Base-by-base conservation (phyloP, 345 rosid species). In the Barbarea vulgaris region DNA sequence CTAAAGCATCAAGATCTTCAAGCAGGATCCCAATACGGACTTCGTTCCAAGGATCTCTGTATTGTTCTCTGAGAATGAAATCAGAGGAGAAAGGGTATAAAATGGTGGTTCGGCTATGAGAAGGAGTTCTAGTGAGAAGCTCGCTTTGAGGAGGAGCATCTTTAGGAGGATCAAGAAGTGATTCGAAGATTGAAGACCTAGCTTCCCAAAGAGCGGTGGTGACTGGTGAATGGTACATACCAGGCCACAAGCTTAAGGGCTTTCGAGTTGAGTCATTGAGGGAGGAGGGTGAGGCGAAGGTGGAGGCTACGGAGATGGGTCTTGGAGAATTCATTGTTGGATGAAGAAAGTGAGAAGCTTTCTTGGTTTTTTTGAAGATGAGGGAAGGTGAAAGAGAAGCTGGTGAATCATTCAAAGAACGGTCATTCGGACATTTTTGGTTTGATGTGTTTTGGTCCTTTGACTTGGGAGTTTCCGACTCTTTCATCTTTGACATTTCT, bases 31-130 rank as follows among this genome's bases (percentile, higher is more conserved):
- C 96, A 48, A 92, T 84, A 30, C 97, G 79, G 71, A 92, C 92
- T 82, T 92, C 97, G 80, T 89, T 89, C 93, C 97, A 89, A 17
- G 96, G 93, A 84, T 92, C 96, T 59, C 93, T 78, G 61, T 92
- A 92, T 80, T 89, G 96, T 81, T 92, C 96, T 18, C 97, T 79
- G 52, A 89, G 77, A 5, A 85, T 85, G 72, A 77, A 83, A 74
- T 92, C 96, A 68, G 83, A 64, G 13, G 96, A 92, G 78, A 92
- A 88, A 50, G 73, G 80, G 80, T 90, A 92, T 30, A 80, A 68
- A 54, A 92, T 89, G 37, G 80, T 84, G 18, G 91, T 92, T 27
- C 93, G 84, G 83, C 91, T 84, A 75, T 86, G 92, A 3, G 84
- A 81, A 1, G 91, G 96, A 13, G 88, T 82, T 67, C 76, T 84